Conservation (phyloP, 208 protist genomes). For the Blastocrithidia nonstop region DNA sequence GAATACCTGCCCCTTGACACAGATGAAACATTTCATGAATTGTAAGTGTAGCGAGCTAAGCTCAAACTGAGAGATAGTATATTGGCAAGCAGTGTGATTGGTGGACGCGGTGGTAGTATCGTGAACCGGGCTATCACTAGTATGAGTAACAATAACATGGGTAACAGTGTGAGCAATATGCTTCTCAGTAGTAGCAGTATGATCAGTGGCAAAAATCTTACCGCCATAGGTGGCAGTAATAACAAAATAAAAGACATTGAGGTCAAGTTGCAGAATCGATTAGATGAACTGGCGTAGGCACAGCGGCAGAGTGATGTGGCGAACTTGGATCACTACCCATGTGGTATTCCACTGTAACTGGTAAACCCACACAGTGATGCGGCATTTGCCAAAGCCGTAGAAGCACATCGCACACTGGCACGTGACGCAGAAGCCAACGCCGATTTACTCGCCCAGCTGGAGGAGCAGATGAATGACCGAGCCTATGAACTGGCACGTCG, state of each 20-base stretch:
- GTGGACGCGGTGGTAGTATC: no score
- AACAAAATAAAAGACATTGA: slow-evolving; percentile 51
- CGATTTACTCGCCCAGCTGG: slow-evolving; percentile 15
- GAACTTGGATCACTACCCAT: slow-evolving; percentile 31
- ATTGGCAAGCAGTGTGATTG: no score
- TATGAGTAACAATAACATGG: no score
- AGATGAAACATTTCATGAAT: slow-evolving; percentile 30
- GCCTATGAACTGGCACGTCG: slow-evolving; percentile 36
- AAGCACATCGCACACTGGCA: slow-evolving; percentile 27
- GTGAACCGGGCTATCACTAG: no score
- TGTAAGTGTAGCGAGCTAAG: slow-evolving; percentile 46
- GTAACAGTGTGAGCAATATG: no score
- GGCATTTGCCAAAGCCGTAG: slow-evolving; percentile 33
- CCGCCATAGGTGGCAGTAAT: slow-evolving; percentile 47
- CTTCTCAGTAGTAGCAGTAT: no score
- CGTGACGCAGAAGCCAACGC: slow-evolving; percentile 14
- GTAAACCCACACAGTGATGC: slow-evolving; percentile 39
- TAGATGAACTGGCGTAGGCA: slow-evolving; percentile 38
- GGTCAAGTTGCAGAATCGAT: slow-evolving; percentile 35
- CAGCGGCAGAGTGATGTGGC: slow-evolving; percentile 41
- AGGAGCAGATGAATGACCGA: slow-evolving; percentile 60
- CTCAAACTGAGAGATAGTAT: slow-evolving; percentile 39
- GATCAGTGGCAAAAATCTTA: slow-evolving; percentile 18
- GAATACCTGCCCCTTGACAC: slow-evolving; percentile 41
- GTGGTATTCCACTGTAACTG: slow-evolving; percentile 32